phyloP scores from a whole-genome alignment of 345 rosid species.

The Erysimum cheiranthoides region DNA sequence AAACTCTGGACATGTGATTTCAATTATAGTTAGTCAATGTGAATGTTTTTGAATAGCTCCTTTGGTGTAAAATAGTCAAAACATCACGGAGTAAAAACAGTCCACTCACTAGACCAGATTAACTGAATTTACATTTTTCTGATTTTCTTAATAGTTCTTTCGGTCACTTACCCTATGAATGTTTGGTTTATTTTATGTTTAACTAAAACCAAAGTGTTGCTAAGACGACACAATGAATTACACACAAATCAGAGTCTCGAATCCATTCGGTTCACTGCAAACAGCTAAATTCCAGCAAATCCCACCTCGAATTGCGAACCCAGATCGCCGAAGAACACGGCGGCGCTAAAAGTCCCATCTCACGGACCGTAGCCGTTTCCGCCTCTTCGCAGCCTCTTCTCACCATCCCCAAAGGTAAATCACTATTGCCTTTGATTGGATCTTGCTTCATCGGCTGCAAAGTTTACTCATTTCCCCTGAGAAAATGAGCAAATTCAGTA shows the following conservation, averaged over 20 bases:
- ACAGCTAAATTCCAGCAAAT: neutral
- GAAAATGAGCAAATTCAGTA: neutral
- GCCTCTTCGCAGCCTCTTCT: slow-evolving; percentile 69
- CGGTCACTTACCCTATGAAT: neutral
- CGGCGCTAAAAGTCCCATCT: slow-evolving; percentile 69
- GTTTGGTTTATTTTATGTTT: neutral
- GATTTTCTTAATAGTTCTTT: neutral
- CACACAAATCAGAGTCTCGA: slow-evolving; percentile 10
- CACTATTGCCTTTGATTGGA: slow-evolving; percentile 30
- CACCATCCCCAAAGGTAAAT: slow-evolving; percentile 68
- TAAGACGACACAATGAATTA: no score
- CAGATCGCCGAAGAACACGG: slow-evolving; percentile 45
- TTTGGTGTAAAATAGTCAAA: no score
- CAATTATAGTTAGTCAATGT: no score
- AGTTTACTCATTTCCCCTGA: slow-evolving; percentile 5
- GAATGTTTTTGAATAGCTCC: neutral
- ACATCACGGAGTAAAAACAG: no score
- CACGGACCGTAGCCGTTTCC: slow-evolving; percentile 55
- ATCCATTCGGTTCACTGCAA: neutral
- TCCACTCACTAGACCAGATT: neutral
- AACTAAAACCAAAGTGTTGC: neutral
- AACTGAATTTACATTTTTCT: neutral
- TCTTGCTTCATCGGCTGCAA: slow-evolving; percentile 36
- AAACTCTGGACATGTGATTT: neutral
- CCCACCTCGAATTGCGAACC: slow-evolving; percentile 2